phyloP scores from a whole-genome alignment of 2,329 filamentous ascomycete genomes.

The Furcasterigmium furcatum region DNA sequence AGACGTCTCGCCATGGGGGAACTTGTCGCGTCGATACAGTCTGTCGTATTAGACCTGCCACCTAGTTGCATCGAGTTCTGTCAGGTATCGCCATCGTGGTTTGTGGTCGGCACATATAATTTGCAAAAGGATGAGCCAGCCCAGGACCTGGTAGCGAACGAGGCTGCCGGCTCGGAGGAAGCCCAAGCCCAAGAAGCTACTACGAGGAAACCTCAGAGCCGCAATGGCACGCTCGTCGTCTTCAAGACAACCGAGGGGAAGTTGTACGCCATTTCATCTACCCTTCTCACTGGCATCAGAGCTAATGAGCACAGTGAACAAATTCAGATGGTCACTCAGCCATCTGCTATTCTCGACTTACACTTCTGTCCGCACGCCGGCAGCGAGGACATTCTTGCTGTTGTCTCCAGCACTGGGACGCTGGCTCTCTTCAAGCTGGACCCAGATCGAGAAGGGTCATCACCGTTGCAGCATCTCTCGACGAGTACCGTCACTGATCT shows the following conservation, averaged over 20 bases:
- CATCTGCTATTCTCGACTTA: constrained; percentile 78
- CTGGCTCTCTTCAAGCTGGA: constrained; percentile 61
- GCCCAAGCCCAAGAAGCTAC: constrained; percentile 17
- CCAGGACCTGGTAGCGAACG: not conserved
- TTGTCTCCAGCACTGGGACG: constrained; percentile 74
- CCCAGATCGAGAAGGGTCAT: constrained; percentile 25
- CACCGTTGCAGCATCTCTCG: constrained; percentile 34
- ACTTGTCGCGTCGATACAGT: constrained; percentile 35
- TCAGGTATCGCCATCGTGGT: constrained; percentile 56
- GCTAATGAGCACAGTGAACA: not conserved
- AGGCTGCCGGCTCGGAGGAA: too few relatives aligned
- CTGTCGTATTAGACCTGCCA: constrained; percentile 59
- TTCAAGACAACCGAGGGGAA: constrained; percentile 51
- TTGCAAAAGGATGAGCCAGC: constrained; percentile 49
- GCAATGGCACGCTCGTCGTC: constrained; percentile 71
- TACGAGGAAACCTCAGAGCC: constrained; percentile 49
- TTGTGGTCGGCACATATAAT: constrained; percentile 83
- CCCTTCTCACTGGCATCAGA: too few relatives aligned
- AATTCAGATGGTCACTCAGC: constrained; percentile 41
- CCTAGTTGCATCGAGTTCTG: constrained; percentile 79
- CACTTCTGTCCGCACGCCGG: constrained; percentile 65
- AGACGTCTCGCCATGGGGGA: too few relatives aligned
- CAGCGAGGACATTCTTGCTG: constrained; percentile 57
- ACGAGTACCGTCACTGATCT: constrained; percentile 46
- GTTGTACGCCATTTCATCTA: constrained; percentile 49